Evolutionary conservation across 345 rosid species (phyloP), one percentile per base, ranked within the genome.

Genomic region (Boechera divaricarpa): DNA sequence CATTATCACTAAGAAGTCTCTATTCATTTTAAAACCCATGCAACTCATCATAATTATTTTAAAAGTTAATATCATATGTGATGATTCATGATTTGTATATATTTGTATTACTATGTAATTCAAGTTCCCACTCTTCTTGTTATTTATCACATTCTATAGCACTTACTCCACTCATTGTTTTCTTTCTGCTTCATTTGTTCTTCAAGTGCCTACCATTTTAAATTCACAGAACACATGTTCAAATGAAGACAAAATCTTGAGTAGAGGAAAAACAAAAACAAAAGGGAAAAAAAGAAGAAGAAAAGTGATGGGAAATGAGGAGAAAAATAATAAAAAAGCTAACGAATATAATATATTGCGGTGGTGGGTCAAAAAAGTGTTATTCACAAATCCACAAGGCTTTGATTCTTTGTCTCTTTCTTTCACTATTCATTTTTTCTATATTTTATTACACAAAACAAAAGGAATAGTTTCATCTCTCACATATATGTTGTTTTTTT

Each of bases 331-430:
- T 63, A 62, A 68, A 49, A 79, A 79, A 55, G 75, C 45, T 79
- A 67, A 72, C 24, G 57, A 78, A 59, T 21, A 65, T 21, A 44
- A 47, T 4, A 11, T 48, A n/a, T 61, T 54, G 82, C 44, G 70
- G 10, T 73, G 79, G 82, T 79, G 79, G 79, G 82, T 79, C 79
- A 79, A 73, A n/a, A 79, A 68, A 74, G 78, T 52, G 78, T 73
- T 61, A 0, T 67, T 74, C 71, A 55, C 71, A 79, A 79, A 79
- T 79, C 78, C 75, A 74, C 70, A 74, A 79, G 74, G 69, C 49
- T 79, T 74, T 74, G 60, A 74, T 73, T 74, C 71, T 21, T 69
- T 79, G 78, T 74, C 72, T 69, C 71, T 79, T 79, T 45, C 79
- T 54, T 69, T 32, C 72, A 78, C 73, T 59, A 77, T 77, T 77